Evolutionary conservation across 495 filamentous ascomycete genomes (phyloP).

Genomic region (Penicillium daleae): DNA sequence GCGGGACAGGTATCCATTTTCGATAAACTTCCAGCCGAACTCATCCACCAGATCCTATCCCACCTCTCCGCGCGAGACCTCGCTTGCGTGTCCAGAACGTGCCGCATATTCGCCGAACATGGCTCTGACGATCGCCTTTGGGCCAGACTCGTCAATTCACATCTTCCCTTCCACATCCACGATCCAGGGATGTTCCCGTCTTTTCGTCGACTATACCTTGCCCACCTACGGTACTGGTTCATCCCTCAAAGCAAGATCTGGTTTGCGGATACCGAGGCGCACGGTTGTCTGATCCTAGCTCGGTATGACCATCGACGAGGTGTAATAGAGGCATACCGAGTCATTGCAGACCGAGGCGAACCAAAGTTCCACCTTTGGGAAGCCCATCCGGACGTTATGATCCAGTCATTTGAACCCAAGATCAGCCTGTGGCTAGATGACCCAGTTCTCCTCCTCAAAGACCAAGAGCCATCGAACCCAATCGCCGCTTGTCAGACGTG

Average conservation of each 20-base stretch:
- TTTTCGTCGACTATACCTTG: conserved; percentile 70
- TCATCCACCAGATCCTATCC: conserved; percentile 63
- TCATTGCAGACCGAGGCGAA: conserved; percentile 62
- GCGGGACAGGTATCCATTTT: conserved; percentile 29
- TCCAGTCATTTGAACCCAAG: conserved; percentile 72
- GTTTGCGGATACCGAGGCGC: conserved; percentile 73
- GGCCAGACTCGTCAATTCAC: conserved; percentile 63
- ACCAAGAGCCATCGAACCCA: conserved; percentile 25
- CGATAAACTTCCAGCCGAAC: conserved; percentile 61
- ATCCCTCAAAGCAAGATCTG: conserved; percentile 78
- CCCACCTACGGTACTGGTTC: conserved; percentile 84
- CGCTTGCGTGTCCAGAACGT: conserved; percentile 55
- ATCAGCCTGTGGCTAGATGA: conserved; percentile 71
- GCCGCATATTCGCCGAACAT: conserved; percentile 54
- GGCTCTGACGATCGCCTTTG: conserved; percentile 63
- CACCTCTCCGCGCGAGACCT: conserved; percentile 64
- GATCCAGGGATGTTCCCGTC: conserved; percentile 60
- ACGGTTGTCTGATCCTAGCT: conserved; percentile 72
- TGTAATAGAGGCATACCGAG: conserved; percentile 79
- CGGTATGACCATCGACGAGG: conserved; percentile 72
- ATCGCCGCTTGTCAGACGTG: conserved; percentile 29
- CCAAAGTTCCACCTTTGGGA: conserved; percentile 63
- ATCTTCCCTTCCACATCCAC: conserved; percentile 54
- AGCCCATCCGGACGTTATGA: conserved; percentile 67
- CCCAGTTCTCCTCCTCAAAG: conserved; percentile 66